Evolutionary conservation across 1,284 basidiomycete species (phyloP).

Genomic region (Cronartium quercuum): DNA sequence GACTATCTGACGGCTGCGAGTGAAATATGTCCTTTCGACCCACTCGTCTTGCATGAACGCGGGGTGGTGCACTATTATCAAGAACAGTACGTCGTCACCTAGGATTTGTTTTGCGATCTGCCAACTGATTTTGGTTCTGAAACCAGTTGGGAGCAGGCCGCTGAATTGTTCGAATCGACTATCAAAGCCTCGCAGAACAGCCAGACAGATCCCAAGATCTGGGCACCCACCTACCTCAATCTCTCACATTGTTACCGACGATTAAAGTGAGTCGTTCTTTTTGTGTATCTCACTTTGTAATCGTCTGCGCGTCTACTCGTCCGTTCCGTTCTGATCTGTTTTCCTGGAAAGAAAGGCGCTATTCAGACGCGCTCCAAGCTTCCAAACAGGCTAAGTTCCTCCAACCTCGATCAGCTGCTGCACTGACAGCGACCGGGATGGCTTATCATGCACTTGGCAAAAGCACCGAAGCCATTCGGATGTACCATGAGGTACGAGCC

Average conservation of each 20-base stretch:
- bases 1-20: slow-evolving; percentile 78
- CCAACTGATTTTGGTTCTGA: background rate
- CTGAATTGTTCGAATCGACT: slow-evolving; percentile 64
- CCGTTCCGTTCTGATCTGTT: background rate
- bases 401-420: slow-evolving; percentile 68
- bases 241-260: slow-evolving; percentile 79
- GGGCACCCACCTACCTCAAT: slow-evolving; percentile 83
- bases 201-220: slow-evolving; percentile 72
- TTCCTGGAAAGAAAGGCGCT: slow-evolving; percentile 54
- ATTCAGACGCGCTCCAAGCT: slow-evolving; percentile 62
- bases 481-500: slow-evolving; percentile 75
- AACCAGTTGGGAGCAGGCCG: slow-evolving; percentile 63
- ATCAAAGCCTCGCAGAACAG: slow-evolving; percentile 69
- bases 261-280: slow-evolving; percentile 56
- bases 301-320: background rate
- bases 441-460: slow-evolving; percentile 68
- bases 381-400: slow-evolving; percentile 73
- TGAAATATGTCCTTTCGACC: slow-evolving; percentile 74
- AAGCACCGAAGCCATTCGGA: slow-evolving; percentile 69
- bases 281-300: background rate
- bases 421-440: slow-evolving; percentile 75
- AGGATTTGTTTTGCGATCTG: background rate
- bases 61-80: slow-evolving; percentile 87
- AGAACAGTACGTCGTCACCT: slow-evolving; percentile 59
- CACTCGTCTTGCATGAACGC: slow-evolving; percentile 81